Evolutionary conservation across 2,329 filamentous ascomycete species (phyloP).

Genomic region (Fusarium proliferatum): DNA sequence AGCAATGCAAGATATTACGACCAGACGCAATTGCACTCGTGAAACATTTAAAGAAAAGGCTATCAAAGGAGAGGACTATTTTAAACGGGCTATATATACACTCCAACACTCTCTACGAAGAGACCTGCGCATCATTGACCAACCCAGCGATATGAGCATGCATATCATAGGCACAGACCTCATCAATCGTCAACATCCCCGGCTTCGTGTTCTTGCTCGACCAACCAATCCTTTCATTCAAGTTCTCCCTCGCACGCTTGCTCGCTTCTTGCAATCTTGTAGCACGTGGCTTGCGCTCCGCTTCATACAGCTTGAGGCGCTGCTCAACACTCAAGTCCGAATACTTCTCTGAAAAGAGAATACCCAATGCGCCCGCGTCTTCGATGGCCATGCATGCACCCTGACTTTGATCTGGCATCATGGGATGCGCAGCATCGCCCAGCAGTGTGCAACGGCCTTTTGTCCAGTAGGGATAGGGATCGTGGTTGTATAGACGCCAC

Average conservation of each 20-base stretch:
- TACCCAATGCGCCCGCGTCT: conserved; percentile 1
- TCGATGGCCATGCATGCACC: conserved; percentile 16
- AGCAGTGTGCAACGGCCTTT: conserved; percentile 18
- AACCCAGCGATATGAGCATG: conserved; percentile 39
- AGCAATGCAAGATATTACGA: fast-evolving
- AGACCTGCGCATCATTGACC: background rate
- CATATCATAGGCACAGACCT: conserved; percentile 67
- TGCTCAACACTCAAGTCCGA: background rate
- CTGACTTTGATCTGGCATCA: conserved; percentile 26
- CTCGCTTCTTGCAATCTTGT: conserved; percentile 16
- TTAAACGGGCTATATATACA: background rate
- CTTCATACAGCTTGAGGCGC: conserved; percentile 9
- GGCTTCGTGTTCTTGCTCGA: conserved; percentile 58
- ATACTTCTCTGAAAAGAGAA: conserved; percentile 3
- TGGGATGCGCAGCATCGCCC: conserved; percentile 27
- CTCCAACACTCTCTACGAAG: background rate
- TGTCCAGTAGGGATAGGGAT: conserved; percentile 26
- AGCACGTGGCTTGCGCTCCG: conserved; percentile 8
- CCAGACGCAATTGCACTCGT: no score
- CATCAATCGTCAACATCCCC: conserved; percentile 70
- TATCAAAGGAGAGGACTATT: background rate
- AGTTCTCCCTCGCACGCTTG: conserved; percentile 17
- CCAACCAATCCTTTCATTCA: conserved; percentile 20
- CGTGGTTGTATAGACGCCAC: conserved; percentile 65
- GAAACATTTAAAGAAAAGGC: background rate